Evolutionary conservation across 192 early-diverging fungal species (phyloP), one percentile per base, ranked within the genome.

Genomic region (Backusella tarrabulga): DNA sequence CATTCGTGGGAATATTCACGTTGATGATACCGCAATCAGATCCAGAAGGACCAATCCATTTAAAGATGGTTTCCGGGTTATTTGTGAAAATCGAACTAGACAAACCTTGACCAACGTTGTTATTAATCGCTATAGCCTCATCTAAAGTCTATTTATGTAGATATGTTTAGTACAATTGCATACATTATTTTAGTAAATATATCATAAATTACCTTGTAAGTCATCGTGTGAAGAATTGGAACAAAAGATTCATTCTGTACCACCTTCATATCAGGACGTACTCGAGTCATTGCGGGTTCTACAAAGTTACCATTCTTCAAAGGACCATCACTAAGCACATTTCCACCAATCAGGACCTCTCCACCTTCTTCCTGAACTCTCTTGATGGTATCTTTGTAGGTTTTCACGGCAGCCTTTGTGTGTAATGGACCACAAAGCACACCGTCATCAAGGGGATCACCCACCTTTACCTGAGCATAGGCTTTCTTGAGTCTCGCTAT

Each of bases 1-100:
- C 97, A 84, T 94, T 96, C 71, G 97, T 97, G 32, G 97, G 96
- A 77, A 98, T 93, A 88, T 98, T 98, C 73, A 96, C 92, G 84
- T 97, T 97, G 83, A 97, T 94, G 36, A 93, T 93, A 70, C 95
- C 95, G 73, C 94, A 96, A 87, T 98, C 97, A 19, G 95, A 95
- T 44, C 97, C 97, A 15, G 88, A 79, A 34, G 96, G 92, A 15
- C 96, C 95, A 76, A 93, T 95, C 97, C 97, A 98, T 81, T 91
- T 92, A 91, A 96, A 97, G 36, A 97, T 92, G 73, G 90, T 91
- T 73, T 88, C 84, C 21, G 94, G 89, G 83, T 90, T 87, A 40
- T 86, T 85, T 23, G 97, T 98, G 80, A 98, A 98, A 70, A 98
- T 78, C 26, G 90, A 92, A 79, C 91, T 92, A 63, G 90, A 91